Evolutionary conservation across 148 eudicot genomes (phyloP), one percentile per base, ranked within the genome.

Genomic region (Cornus suecica): DNA sequence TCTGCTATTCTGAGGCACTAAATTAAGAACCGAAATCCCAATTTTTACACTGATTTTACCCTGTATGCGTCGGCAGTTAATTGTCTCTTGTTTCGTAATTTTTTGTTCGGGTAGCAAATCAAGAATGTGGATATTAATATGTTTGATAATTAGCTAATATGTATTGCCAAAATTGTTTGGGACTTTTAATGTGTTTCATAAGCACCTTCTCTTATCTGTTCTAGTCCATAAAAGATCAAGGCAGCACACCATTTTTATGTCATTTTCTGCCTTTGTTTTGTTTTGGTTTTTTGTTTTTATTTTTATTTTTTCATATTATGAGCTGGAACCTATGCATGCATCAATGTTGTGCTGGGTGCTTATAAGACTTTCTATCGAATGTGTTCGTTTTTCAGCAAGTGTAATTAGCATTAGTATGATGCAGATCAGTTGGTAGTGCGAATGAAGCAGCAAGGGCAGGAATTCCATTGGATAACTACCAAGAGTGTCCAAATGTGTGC

Each of bases 401-500:
- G 61, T 80, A 65, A 71, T 61, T 10, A 72, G 69, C 56, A 41
- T 61, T 66, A 45, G 58, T 74, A 28, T 77, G 74, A 58, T 83
- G 81, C 86, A 83, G 86, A 74, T 77, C 83, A 74, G 78, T 77
- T 65, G 76, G 77, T 29, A 80, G 78, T 77, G 83, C 86, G 29
- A 77, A 78, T 84, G 84, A 84, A 76, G 82, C 87, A 68, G 84
- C 71, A 34, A 81, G 81, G 69, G 87, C 84, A 31, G 87, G 87
- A 61, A 77, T 84, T 62, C 84, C 87, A 45, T 72, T 84, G 84
- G 81, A 78, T 70, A 80, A 78, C 45, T 81, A 70, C 60, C 65
- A 73, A 78, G 80, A 84, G 26, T 68, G 37, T 42, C 71, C 79
- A 54, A 75, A 84, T 65, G 87, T 84, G 75, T 75, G 82, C 74